phyloP scores from a whole-genome alignment of 179 eudicot genomes.

The Corrigiola litoralis region DNA sequence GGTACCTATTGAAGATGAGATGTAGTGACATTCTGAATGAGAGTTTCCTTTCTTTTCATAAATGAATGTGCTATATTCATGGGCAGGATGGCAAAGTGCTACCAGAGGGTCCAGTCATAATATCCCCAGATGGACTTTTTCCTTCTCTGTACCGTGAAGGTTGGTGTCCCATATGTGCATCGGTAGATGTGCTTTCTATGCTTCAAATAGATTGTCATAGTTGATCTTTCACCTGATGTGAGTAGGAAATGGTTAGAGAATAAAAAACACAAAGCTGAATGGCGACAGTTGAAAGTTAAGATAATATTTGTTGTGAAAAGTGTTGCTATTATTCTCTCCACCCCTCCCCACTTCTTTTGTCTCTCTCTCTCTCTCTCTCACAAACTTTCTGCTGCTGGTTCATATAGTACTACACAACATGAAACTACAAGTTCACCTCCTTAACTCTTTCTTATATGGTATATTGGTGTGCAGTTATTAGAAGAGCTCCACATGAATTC shows the following conservation, averaged over 20 bases:
- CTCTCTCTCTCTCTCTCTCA: not conserved
- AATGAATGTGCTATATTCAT: constrained; percentile 1
- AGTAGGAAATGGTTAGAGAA: not conserved
- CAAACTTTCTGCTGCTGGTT: too few species aligned
- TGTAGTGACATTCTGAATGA: not conserved
- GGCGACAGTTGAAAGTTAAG: not conserved
- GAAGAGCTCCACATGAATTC: constrained; percentile 99
- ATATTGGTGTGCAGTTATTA: constrained; percentile 61
- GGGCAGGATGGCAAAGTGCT: constrained; percentile 86
- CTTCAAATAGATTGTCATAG: not conserved
- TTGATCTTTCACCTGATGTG: not conserved
- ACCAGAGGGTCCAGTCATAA: constrained; percentile 94
- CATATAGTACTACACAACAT: too few species aligned
- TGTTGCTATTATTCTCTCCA: not conserved
- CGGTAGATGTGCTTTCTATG: not conserved
- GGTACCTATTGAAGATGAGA: constrained; percentile 38
- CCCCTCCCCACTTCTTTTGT: not conserved
- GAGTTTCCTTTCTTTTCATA: not conserved
- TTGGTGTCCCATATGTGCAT: constrained; percentile 12
- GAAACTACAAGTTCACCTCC: not conserved
- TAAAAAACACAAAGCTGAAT: not conserved
- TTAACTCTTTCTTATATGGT: not conserved
- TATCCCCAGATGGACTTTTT: constrained; percentile 96
- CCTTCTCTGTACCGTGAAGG: constrained; percentile 97
- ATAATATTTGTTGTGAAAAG: not conserved